Evolutionary conservation across 1,284 basidiomycete genomes (phyloP).

Genomic region (Violaceomyces palustris): DNA sequence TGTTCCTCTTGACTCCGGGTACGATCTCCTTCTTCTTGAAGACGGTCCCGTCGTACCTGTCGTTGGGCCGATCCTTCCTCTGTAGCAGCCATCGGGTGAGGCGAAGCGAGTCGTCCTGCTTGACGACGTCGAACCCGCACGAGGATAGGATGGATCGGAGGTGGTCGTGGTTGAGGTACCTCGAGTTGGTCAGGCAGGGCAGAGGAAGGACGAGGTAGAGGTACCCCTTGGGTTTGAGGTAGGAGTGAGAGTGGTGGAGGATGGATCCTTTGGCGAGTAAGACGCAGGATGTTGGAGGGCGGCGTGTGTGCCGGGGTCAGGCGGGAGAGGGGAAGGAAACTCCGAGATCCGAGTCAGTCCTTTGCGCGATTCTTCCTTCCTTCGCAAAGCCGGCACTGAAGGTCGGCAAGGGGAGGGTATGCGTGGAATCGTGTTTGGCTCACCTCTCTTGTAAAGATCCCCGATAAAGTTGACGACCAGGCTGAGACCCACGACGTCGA

Average conservation of each 20-base stretch:
- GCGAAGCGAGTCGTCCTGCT: constrained; percentile 50
- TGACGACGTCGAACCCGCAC: constrained; percentile 49
- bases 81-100: constrained; percentile 54
- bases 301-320: too few species aligned
- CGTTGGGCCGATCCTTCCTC: constrained; percentile 7
- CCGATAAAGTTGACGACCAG: constrained; percentile 56
- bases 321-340: background rate
- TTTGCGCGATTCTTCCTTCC: background rate
- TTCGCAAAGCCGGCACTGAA: too few species aligned
- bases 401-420: too few species aligned
- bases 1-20: constrained; percentile 51
- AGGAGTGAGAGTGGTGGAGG: constrained; percentile 44
- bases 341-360: background rate
- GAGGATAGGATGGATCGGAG: constrained; percentile 47
- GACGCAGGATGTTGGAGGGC: too few species aligned
- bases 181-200: constrained; percentile 52
- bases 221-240: constrained; percentile 41
- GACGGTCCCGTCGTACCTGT: constrained; percentile 37
- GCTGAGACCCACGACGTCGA: constrained; percentile 53
- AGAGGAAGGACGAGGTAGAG: constrained; percentile 54
- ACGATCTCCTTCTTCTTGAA: constrained; percentile 51
- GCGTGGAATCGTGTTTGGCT: too few species aligned
- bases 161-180: constrained; percentile 52
- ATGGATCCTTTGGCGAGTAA: too few species aligned
- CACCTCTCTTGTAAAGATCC: constrained; percentile 48